A percentile compares a stretch with the other conserved stretches of the same genome.
Conservation (phyloP, 1,284 basidiomycete species). For the Gomphus bonarii region DNA sequence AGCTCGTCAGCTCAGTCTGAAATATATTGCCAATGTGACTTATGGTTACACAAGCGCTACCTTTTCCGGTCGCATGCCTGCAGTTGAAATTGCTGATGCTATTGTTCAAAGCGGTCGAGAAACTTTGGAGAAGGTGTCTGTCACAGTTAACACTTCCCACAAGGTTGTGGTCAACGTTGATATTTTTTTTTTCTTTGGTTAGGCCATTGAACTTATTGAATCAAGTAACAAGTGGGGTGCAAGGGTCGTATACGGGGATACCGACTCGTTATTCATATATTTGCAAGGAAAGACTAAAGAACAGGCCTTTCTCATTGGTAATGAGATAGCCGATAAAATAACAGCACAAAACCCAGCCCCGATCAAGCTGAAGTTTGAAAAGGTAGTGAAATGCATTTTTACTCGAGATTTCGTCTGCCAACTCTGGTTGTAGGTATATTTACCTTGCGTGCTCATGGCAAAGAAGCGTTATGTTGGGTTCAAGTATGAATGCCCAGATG, state of each 20-base stretch:
- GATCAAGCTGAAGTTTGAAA: conserved; percentile 95
- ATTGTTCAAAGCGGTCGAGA: conserved; percentile 96
- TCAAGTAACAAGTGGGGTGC: conserved; percentile 78
- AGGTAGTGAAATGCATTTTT: conserved; percentile 36
- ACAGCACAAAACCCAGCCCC: conserved; percentile 85
- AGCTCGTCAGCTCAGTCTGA: conserved; percentile 82
- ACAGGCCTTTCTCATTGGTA: conserved; percentile 86
- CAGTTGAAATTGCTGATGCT: conserved; percentile 95
- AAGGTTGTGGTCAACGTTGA: not conserved
- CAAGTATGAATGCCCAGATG: conserved; percentile 83
- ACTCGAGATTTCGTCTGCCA: not conserved
- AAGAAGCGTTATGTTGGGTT: conserved; percentile 98
- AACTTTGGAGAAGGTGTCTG: conserved; percentile 79
- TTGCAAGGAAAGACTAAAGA: conserved; percentile 85
- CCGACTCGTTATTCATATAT: conserved; percentile 91
- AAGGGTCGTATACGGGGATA: conserved; percentile 95
- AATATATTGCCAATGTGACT: conserved; percentile 83
- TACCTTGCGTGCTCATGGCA: conserved; percentile 87
- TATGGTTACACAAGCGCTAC: conserved; percentile 94
- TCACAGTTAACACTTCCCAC: not conserved
- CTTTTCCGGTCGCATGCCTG: conserved; percentile 95
- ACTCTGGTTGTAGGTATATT: conserved; percentile 59
- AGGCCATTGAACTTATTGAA: conserved; percentile 84
- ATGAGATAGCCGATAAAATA: conserved; percentile 84
- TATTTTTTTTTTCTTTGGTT: conserved; percentile 3